Percentiles rank a stretch among this genome's conserved stretches.
These are phyloP conservation scores for Falciphora oryzae DNA, from an alignment of 2,329 filamentous ascomycete genomes.

Conservation along the genomic window DNA sequence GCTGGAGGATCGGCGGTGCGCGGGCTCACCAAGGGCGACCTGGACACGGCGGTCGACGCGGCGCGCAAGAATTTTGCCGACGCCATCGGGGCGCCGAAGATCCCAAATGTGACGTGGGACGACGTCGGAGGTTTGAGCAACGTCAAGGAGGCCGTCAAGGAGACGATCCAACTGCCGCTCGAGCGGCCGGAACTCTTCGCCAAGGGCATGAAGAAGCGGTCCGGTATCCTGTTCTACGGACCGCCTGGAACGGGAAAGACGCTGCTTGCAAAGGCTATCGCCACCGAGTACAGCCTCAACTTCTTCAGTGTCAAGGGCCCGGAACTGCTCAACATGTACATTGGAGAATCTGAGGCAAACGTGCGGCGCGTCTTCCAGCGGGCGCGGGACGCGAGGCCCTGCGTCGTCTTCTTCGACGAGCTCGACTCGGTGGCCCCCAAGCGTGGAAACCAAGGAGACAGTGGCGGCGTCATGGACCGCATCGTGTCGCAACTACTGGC, in stretches of 20 bases:
- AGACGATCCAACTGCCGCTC: constrained; percentile 90
- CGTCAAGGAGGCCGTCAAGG: constrained; percentile 94
- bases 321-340: constrained; percentile 92
- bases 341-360: constrained; percentile 89
- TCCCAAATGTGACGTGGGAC: constrained; percentile 93
- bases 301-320: constrained; percentile 94
- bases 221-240: constrained; percentile 86
- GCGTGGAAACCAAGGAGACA: constrained; percentile 93
- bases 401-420: constrained; percentile 91
- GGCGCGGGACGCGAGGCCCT: constrained; percentile 78
- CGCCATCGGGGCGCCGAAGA: constrained; percentile 94
- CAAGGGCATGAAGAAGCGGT: constrained; percentile 97
- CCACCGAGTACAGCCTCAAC: constrained; percentile 88
- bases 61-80: constrained; percentile 98
- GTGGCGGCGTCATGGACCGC: constrained; percentile 95
- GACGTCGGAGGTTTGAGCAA: constrained; percentile 91
- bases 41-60: constrained; percentile 88
- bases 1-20: constrained; percentile 76
- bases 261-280: constrained; percentile 86
- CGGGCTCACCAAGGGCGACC: constrained; percentile 75
- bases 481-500: constrained; percentile 94
- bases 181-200: constrained; percentile 91
- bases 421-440: constrained; percentile 92
- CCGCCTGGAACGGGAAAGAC: constrained; percentile 91
- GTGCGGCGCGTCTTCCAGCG: constrained; percentile 85